These are phyloP conservation scores for Tetragonia tetragonoides DNA, from an alignment of 148 eudicot species.

Conservation along the genomic window DNA sequence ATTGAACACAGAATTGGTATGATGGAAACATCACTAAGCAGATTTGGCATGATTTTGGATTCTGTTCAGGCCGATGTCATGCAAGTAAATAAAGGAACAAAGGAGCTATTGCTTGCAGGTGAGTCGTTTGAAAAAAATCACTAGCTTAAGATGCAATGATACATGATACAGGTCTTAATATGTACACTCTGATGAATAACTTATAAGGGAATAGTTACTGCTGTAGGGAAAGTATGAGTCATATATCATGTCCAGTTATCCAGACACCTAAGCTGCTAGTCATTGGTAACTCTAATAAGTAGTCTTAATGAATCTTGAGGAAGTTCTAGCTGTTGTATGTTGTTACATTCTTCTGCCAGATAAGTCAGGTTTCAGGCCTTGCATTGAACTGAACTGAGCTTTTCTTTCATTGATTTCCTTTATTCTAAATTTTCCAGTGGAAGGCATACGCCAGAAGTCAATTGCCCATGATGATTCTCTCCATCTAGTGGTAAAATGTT, in stretches of 20 bases:
- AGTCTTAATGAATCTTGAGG: not conserved
- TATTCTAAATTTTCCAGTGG: slow-evolving; percentile 46
- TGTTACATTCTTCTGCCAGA: not conserved
- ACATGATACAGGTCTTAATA: not conserved
- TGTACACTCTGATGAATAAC: not conserved
- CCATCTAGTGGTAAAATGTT: slow-evolving; percentile 57
- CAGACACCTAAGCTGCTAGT: not conserved
- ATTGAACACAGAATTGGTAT: slow-evolving; percentile 69
- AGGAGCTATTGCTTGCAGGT: slow-evolving; percentile 75
- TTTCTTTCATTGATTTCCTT: not conserved
- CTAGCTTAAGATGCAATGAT: not conserved
- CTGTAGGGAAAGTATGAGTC: not conserved
- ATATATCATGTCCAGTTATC: not conserved
- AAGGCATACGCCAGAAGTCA: slow-evolving; percentile 73
- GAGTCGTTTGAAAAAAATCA: slow-evolving; percentile 28
- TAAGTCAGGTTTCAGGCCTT: not conserved
- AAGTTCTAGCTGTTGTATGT: not conserved
- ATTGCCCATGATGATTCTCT: slow-evolving; percentile 56
- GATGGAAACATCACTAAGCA: slow-evolving; percentile 71
- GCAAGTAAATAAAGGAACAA: slow-evolving; percentile 87
- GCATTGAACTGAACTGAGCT: not conserved
- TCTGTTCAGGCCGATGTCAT: slow-evolving; percentile 87
- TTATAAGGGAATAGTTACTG: not conserved
- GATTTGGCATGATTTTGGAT: slow-evolving; percentile 79
- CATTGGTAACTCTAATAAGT: not conserved